phyloP scores from a whole-genome alignment of 2,329 filamentous ascomycete species.

The Emmonsia crescens region DNA sequence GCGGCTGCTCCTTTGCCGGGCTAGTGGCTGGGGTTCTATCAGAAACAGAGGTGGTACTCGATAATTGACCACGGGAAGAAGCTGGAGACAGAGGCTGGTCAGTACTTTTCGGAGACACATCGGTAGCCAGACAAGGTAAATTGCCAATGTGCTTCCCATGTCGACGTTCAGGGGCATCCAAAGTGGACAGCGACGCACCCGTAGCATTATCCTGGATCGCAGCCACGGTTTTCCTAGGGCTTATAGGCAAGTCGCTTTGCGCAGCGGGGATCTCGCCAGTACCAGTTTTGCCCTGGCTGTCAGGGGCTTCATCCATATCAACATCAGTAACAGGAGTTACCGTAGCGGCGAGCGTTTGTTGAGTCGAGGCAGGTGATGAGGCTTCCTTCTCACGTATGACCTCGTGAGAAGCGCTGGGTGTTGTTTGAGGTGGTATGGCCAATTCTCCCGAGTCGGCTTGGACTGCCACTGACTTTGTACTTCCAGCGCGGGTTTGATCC shows the following conservation, averaged over 20 bases:
- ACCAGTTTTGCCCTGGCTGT: not conserved
- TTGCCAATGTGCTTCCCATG: not conserved
- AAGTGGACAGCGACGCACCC: slow-evolving; percentile 1
- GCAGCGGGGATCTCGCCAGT: not conserved
- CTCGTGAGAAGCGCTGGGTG: not conserved
- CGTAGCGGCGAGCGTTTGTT: not conserved
- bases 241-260: not conserved
- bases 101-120: slow-evolving; percentile 11
- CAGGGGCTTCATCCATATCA: slow-evolving; percentile 1
- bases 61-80: slow-evolving; percentile 5
- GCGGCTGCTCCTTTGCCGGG: slow-evolving; percentile 34
- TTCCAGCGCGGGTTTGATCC: not conserved
- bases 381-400: not conserved
- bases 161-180: not conserved
- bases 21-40: slow-evolving; percentile 3
- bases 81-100: slow-evolving; percentile 10
- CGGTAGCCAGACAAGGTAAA: not conserved
- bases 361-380: not conserved
- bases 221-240: not conserved
- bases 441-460: not conserved
- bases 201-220: not conserved
- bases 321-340: not conserved
- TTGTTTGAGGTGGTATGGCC: not conserved
- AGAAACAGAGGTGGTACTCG: slow-evolving; percentile 1
- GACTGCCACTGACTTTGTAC: not conserved